Conservation (phyloP, 805 yeast genomes). For the Saturnispora ahearnii region DNA sequence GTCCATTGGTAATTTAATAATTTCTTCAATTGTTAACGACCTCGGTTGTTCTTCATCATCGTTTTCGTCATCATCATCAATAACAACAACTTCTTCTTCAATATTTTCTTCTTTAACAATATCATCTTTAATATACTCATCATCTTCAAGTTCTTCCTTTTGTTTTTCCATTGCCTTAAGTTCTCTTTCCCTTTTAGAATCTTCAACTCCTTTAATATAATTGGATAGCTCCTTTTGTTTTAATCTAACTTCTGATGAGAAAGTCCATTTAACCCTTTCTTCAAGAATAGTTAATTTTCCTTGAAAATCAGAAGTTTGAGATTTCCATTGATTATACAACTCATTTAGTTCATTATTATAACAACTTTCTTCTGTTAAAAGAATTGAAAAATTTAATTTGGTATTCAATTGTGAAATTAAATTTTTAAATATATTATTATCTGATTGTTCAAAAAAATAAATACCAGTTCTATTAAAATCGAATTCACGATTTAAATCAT, state of each 20-base stretch:
- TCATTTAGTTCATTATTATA: conserved; percentile 41
- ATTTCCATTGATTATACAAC: conserved; percentile 43
- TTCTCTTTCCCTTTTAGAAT: conserved; percentile 35
- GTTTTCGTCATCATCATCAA: neutral
- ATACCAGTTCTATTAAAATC: conserved; percentile 31
- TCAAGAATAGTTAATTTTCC: conserved; percentile 52
- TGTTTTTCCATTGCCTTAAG: conserved; percentile 22
- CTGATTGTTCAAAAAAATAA: conserved; percentile 66
- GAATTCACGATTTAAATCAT: neutral
- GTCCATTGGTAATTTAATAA: conserved; percentile 40
- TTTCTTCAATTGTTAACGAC: conserved; percentile 26
- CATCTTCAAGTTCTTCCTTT: conserved; percentile 24
- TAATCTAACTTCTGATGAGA: conserved; percentile 40
- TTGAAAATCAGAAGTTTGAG: conserved; percentile 35
- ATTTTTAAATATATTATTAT: conserved; percentile 42
- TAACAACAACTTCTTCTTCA: conserved; percentile 27
- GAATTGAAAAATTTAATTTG: conserved; percentile 57
- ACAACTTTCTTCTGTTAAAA: conserved; percentile 54
- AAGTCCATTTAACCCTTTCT: conserved; percentile 29
- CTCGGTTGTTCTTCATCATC: conserved; percentile 13
- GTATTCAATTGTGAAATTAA: conserved; percentile 48
- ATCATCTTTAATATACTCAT: conserved; percentile 17
- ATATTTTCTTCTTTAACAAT: conserved; percentile 13
- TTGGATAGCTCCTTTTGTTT: conserved; percentile 40
- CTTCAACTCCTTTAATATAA: conserved; percentile 39